These are phyloP conservation scores for Malus hybrid DNA, from an alignment of 331 rosid species.

Conservation along the genomic window DNA sequence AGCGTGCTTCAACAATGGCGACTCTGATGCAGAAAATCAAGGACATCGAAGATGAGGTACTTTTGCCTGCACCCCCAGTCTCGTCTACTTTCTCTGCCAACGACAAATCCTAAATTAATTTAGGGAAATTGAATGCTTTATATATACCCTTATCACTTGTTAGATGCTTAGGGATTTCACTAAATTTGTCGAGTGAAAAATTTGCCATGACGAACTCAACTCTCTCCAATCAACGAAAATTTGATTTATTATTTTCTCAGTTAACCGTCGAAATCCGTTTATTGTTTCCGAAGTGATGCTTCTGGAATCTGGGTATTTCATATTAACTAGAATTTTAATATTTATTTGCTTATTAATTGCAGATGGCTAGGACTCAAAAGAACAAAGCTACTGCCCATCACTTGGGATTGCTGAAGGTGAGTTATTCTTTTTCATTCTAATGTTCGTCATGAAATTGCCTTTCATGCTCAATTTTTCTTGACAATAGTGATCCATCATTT, in stretches of 20 bases:
- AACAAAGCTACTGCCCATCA: constrained; percentile 99
- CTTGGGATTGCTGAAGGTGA: constrained; percentile 92
- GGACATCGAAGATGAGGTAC: constrained; percentile 96
- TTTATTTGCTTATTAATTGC: constrained; percentile 16
- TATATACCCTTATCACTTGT: no score
- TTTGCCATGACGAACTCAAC: not conserved
- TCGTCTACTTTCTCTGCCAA: not conserved
- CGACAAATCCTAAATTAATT: not conserved
- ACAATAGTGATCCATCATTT: constrained; percentile 13
- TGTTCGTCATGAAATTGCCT: not conserved
- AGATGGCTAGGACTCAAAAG: constrained; percentile 99
- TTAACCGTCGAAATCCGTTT: not conserved
- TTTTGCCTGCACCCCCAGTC: not conserved
- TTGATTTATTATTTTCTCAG: not conserved
- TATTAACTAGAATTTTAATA: not conserved
- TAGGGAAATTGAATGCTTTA: no score
- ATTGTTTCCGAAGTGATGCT: not conserved
- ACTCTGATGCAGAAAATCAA: constrained; percentile 97
- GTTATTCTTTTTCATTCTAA: not conserved
- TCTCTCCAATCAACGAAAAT: not conserved
- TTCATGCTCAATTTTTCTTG: not conserved
- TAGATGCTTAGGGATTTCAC: not conserved
- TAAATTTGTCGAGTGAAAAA: no score
- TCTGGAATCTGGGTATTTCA: not conserved
- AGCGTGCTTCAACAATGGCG: constrained; percentile 52